Base-by-base conservation (phyloP, 306 rosid genomes). In the Canavalia ensiformis region DNA sequence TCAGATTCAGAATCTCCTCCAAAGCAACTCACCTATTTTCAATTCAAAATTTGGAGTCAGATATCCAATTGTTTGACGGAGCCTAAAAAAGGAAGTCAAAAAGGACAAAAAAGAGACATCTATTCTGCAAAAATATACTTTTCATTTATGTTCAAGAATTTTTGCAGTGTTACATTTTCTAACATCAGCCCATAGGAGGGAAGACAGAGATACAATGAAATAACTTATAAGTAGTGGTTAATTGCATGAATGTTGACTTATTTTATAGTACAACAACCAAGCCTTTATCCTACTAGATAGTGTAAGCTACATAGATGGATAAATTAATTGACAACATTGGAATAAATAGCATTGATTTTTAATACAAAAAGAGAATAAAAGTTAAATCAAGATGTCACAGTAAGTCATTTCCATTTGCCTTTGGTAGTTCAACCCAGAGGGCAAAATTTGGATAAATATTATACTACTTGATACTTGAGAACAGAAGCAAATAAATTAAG, bases 21-120 rank as follows among this genome's bases (percentile, higher is more conserved):
- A 51, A 84, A 93, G 92, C 99, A 96, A 82, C 98, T 96, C 74
- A 96, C 97, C 99, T 96, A 72, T 50, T 80, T 52, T 86, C 74
- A 81, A 69, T 47, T 60, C 62, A 63, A 72, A 78, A 9, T 52
- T 55, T 12, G 18, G 69, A 66, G 37, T 80, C 81, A 70, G 77
- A 34, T 64, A 52, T 83, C 62, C 12, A 56, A 76, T 76, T 47
- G 18, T 59, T 47, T 45, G 72, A 37, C 33, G 4, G 35, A 30
- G 11, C 47, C 56, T 30, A 73, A 80, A 83, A 45, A 42, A n/a
- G n/a, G n/a, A n/a, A n/a, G n/a, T n/a, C n/a, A n/a, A n/a, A n/a
- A n/a, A 58, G 44, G 7, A 47, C 42, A 66, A 8, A 7, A n/a
- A 54, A 77, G 31, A 71, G 18, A 47, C n/a, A 25, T 8, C 11